Base-by-base conservation (phyloP, 768 basidiomycete species). In the Daedaleopsis nitida region DNA sequence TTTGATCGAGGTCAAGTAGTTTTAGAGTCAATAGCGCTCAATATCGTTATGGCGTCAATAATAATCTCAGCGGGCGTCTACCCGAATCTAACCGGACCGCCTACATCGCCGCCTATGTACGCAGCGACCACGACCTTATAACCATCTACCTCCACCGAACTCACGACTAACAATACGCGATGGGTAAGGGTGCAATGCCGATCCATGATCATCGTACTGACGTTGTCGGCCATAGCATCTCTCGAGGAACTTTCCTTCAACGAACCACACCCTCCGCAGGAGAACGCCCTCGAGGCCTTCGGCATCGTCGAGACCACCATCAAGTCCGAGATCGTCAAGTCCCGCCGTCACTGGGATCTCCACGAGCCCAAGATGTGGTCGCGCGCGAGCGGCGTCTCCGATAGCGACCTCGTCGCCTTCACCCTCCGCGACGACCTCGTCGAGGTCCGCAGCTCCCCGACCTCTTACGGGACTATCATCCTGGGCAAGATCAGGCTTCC, bases 401-500 rank as follows among this genome's bases (percentile, higher is more conserved):
- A 92, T 68, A 51, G 73, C 0, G 74, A 85, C 24, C 76, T 92
- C 58, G 76, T 79, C 12, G 62, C 66, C 54, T 89, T 90, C 68
- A 76, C 72, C 39, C 76, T 86, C 50, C 69, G 76, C 65, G 45
- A 74, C 6, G 80, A 81, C 64, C 75, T 83, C 48, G 75, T 81
- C 14, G 66, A 74, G 64, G 71, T 79, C 34, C 78, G 88, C 57
- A 86, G 83, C 67, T 88, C 80, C 5, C 62, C 73, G 39, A 86
- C 86, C 37, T 80, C 85, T 59, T 85, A 92, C 70, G 91, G 91
- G 16, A 83, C 80, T 11, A 83, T 92, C 58, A 83, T 93, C 61
- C 71, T 93, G 12, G 90, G 91, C 27, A 91, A 92, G 79, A 82
- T 92, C 71, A 82, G 81, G 66, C 79, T 92, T 48, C 87, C 88